These are phyloP conservation scores for Mycena sanguinolenta DNA, from an alignment of 768 basidiomycete genomes.

Conservation along the genomic window DNA sequence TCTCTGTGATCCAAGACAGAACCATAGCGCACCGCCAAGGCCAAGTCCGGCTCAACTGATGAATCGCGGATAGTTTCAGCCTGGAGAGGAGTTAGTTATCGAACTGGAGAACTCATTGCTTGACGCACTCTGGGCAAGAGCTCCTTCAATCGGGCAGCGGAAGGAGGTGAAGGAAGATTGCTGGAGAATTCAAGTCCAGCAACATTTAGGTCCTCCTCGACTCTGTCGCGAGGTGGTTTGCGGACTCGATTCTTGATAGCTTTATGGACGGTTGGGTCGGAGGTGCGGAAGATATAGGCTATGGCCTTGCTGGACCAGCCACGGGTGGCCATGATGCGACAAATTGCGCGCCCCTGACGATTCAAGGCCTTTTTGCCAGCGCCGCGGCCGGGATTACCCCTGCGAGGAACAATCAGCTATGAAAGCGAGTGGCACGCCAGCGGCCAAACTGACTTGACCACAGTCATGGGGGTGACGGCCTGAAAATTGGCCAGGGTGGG, in stretches of 20 bases:
- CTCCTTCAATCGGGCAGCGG: too few relatives aligned
- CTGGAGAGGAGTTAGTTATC: too few relatives aligned
- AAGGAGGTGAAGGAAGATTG: not conserved
- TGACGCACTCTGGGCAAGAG: not conserved
- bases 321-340: not conserved
- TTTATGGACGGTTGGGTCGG: not conserved
- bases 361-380: not conserved
- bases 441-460: too few relatives aligned
- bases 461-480: not conserved
- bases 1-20: too few relatives aligned
- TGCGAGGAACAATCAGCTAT: too few relatives aligned
- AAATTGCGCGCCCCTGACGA: constrained; percentile 11
- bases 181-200: not conserved
- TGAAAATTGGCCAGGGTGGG: constrained; percentile 9
- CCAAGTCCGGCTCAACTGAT: too few relatives aligned
- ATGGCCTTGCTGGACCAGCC: not conserved
- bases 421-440: too few relatives aligned
- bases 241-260: constrained; percentile 3
- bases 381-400: too few relatives aligned
- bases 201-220: not conserved
- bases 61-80: not conserved
- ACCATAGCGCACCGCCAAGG: too few relatives aligned
- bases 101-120: not conserved
- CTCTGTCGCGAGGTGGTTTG: not conserved
- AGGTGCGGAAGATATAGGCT: not conserved